Percentiles rank a stretch among this genome's conserved stretches.
Conservation (phyloP, 192 early-diverging fungal genomes). For the Phlyctochytrium planicorne region DNA sequence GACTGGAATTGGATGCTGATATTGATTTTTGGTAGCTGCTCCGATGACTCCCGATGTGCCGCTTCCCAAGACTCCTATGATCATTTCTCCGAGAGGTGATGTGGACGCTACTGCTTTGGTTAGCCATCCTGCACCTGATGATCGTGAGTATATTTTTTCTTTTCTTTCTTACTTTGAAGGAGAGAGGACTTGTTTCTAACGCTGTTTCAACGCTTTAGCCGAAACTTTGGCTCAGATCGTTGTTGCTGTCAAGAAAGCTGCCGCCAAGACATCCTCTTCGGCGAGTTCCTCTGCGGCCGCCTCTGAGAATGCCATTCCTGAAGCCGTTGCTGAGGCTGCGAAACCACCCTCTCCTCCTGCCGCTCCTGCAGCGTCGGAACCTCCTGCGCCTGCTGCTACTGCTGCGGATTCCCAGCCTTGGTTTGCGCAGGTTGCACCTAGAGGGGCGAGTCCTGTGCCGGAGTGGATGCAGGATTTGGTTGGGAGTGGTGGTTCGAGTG, state of each 20-base stretch:
- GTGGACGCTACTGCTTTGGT: background rate
- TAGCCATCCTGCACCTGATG: background rate
- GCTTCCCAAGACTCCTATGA: background rate
- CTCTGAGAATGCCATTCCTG: no score
- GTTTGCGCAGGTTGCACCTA: background rate
- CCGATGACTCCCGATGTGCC: background rate
- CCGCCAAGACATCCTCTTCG: background rate
- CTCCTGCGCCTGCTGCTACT: constrained; percentile 8
- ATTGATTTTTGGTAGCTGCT: background rate
- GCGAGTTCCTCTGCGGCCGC: background rate
- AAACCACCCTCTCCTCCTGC: constrained; percentile 20
- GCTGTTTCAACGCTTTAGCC: background rate
- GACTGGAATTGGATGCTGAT: background rate
- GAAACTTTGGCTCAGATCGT: background rate
- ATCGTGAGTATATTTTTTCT: background rate
- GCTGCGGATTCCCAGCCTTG: background rate
- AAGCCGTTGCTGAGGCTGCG: constrained; percentile 9
- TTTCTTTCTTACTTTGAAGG: background rate
- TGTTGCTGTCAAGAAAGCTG: background rate
- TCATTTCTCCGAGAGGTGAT: background rate
- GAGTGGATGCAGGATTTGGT: constrained; percentile 3
- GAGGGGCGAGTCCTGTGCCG: background rate
- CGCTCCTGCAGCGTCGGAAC: background rate
- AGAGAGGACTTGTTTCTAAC: no score
- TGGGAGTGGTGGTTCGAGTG: background rate